Evolutionary conservation across 345 rosid genomes (phyloP).

Genomic region (Lumnitzera racemosa): DNA sequence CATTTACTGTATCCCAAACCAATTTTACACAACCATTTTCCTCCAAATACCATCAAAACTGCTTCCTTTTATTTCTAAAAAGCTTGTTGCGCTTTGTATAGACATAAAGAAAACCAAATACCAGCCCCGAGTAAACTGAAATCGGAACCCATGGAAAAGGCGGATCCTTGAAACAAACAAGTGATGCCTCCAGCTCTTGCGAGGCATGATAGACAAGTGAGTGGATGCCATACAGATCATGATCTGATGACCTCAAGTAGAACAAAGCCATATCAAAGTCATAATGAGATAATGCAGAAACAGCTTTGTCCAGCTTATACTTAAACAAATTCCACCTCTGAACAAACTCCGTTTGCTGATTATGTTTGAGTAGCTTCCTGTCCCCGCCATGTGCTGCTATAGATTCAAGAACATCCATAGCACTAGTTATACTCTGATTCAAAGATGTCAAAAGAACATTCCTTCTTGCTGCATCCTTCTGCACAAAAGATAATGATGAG

Average conservation of each 20-base stretch:
- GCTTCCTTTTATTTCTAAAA: slow-evolving; percentile 83
- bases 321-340: slow-evolving; percentile 86
- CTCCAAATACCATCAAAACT: slow-evolving; percentile 52
- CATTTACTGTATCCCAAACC: slow-evolving; percentile 21
- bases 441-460: slow-evolving; percentile 66
- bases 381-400: slow-evolving; percentile 80
- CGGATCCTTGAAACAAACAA: slow-evolving; percentile 90
- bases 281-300: slow-evolving; percentile 74
- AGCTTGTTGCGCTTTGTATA: slow-evolving; percentile 55
- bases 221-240: slow-evolving; percentile 76
- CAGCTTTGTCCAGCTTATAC: slow-evolving; percentile 77
- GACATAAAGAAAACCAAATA: slow-evolving; percentile 52
- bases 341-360: slow-evolving; percentile 48
- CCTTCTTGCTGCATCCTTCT: slow-evolving; percentile 91
- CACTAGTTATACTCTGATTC: slow-evolving; percentile 76
- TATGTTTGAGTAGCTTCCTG: slow-evolving; percentile 56
- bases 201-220: slow-evolving; percentile 72
- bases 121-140: slow-evolving; percentile 40
- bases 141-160: slow-evolving; percentile 82
- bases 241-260: slow-evolving; percentile 71
- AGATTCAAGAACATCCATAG: slow-evolving; percentile 67
- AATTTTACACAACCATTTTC: slow-evolving; percentile 25
- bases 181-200: slow-evolving; percentile 82
- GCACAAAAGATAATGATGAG: slow-evolving; percentile 73
- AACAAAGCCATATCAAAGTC: slow-evolving; percentile 84